A percentile compares a stretch with the other conserved stretches of the same genome.
phyloP scores from a whole-genome alignment of 1,284 basidiomycete genomes.

The Boletus mariae region DNA sequence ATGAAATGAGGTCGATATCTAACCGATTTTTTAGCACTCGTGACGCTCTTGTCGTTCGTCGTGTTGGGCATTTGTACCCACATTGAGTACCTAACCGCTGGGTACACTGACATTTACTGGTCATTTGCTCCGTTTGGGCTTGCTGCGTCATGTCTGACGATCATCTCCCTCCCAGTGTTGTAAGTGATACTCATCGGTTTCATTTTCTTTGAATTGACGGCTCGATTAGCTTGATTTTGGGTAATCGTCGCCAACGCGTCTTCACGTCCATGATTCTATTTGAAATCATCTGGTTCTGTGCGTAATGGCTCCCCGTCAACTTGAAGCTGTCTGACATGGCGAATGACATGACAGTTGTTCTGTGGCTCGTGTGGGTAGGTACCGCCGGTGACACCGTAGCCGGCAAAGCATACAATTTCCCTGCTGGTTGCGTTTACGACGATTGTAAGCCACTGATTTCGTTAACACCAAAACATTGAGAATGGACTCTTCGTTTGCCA shows the following conservation, averaged over 20 bases:
- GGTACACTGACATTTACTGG: not conserved
- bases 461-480: not conserved
- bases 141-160: conserved; percentile 12
- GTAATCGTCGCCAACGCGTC: conserved; percentile 1
- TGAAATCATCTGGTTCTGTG: conserved; percentile 27
- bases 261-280: conserved; percentile 25
- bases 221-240: conserved; percentile 16
- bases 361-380: conserved; percentile 25
- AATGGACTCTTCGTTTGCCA: conserved; percentile 1
- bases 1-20: not conserved
- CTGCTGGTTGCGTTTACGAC: conserved; percentile 19
- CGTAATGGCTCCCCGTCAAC: not conserved
- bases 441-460: conserved; percentile 3
- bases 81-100: conserved; percentile 11
- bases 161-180: conserved; percentile 24
- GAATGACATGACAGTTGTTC: conserved; percentile 12
- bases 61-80: conserved; percentile 23
- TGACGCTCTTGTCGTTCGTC: conserved; percentile 16
- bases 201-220: not conserved
- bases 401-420: conserved; percentile 7
- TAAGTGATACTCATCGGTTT: conserved; percentile 10
- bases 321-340: not conserved
- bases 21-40: conserved; percentile 8
- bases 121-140: conserved; percentile 21
- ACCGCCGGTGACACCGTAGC: conserved; percentile 12